Percentiles rank a stretch among this genome's conserved stretches.
These are phyloP conservation scores for Rhodotorula sp. DNA, from an alignment of 1,284 basidiomycete species.

Conservation along the genomic window DNA sequence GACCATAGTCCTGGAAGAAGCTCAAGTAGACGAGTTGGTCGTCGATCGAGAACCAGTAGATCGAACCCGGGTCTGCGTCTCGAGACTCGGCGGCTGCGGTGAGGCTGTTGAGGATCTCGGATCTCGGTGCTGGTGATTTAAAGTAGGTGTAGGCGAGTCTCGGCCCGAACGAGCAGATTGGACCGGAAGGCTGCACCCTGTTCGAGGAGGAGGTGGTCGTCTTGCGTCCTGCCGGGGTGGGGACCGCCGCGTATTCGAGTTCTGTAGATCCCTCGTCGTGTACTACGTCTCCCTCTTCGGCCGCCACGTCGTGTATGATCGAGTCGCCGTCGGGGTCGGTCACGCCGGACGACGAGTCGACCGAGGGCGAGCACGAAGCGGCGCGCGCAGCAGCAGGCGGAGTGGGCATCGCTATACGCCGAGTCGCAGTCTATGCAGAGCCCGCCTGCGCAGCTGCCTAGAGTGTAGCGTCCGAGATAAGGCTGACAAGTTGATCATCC, in stretches of 20 bases:
- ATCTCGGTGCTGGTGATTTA: slow-evolving; percentile 25
- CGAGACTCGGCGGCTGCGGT: not conserved
- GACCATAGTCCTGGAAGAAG: slow-evolving; percentile 94
- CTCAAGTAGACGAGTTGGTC: slow-evolving; percentile 87
- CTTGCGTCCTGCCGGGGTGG: not conserved
- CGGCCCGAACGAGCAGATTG: slow-evolving; percentile 37
- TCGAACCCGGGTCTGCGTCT: slow-evolving; percentile 1
- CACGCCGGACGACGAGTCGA: not conserved
- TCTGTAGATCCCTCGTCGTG: not conserved
- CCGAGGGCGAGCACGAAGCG: not conserved
- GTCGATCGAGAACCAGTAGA: slow-evolving; percentile 64
- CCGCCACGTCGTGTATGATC: slow-evolving; percentile 7
- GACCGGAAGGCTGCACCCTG: slow-evolving; percentile 17
- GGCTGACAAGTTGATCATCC: no score
- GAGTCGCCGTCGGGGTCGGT: slow-evolving; percentile 29
- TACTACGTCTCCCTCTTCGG: not conserved
- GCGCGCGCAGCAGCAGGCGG: slow-evolving; percentile 1
- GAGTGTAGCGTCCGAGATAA: no score
- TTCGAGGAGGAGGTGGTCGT: no score
- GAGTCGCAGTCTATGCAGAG: not conserved
- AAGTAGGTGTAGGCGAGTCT: slow-evolving; percentile 45
- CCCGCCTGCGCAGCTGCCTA: not conserved
- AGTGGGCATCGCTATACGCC: not conserved
- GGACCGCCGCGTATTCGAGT: not conserved
- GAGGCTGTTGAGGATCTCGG: slow-evolving; percentile 33